Base-by-base conservation (phyloP, 768 basidiomycete species). In the Amanita polypyramis region DNA sequence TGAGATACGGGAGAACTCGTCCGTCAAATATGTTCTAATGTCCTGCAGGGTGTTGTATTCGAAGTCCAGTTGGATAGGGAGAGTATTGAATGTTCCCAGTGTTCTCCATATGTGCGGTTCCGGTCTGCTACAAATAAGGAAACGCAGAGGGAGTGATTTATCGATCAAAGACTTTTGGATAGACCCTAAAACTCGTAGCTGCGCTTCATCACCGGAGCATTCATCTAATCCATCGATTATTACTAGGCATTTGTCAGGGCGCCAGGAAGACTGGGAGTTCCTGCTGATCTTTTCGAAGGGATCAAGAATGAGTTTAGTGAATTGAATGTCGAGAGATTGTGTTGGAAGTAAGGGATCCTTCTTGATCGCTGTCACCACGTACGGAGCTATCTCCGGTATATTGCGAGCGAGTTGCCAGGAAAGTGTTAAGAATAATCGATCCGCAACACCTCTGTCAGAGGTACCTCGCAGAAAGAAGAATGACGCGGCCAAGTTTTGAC, bases 171-270 rank as follows among this genome's bases (percentile, higher is more conserved):
- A 19, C 35, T 20, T 20, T 19, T 15, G 8, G 6, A 45, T 36
- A 19, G 35, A 19, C 9, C 20, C 5, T 19, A 45, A 7, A 14
- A 45, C 2, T 1, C 11, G 7, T 11, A 6, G 29, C 20, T 45
- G 43, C 12, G 20, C 20, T 20, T 45, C 14, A 12, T 45, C 32
- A 14, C 20, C 33, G n/a, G 3, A 3, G 23, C 44, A 45, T 23
- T 45, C 44, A n/a, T 45, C 44, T 9, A 45, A 8, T 2, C 44
- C 44, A 36, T 45, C 44, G 23, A 45, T 45, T 3, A 45, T 36
- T 9, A 45, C 33, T 14, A 45, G 4, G 15, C 9, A 5, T 3
- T 20, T n/a, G 4, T 27, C 25, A 7, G 25, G 25, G 12, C 7
- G 4, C 5, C n/a, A n/a, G n/a, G 17, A 4, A 1, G 10, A 14